phyloP scores from a whole-genome alignment of 1,284 basidiomycete species.

The Melampsora americana region DNA sequence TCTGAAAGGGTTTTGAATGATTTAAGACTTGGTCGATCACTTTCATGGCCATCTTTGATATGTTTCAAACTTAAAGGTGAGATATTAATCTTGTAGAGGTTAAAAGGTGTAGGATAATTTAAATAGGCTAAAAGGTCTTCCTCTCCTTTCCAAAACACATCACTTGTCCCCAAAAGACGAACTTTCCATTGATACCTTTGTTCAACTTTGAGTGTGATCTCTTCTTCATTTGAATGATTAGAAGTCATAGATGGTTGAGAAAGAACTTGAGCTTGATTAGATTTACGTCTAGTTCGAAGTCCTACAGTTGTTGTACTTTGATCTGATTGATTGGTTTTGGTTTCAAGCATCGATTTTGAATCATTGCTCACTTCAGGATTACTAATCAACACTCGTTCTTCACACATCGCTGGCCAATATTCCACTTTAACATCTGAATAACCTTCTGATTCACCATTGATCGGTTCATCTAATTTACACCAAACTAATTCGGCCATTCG shows the following conservation, averaged over 20 bases:
- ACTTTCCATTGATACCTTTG: conserved; percentile 43
- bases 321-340: background rate
- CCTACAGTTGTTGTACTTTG: background rate
- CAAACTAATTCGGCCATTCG: conserved; percentile 70
- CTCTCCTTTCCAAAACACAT: conserved; percentile 44
- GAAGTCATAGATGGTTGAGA: background rate
- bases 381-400: conserved; percentile 9
- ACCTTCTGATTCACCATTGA: conserved; percentile 56
- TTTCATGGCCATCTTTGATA: conserved; percentile 40
- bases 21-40: conserved; percentile 24
- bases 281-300: background rate
- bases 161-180: conserved; percentile 29
- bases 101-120: conserved; percentile 2
- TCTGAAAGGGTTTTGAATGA: conserved; percentile 18
- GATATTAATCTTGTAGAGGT: conserved; percentile 44
- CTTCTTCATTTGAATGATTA: conserved; percentile 20
- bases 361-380: background rate
- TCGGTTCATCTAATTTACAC: conserved; percentile 63
- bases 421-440: conserved; percentile 58
- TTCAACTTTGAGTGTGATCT: conserved; percentile 37
- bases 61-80: conserved; percentile 23
- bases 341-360: background rate
- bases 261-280: background rate
- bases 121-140: conserved; percentile 18
- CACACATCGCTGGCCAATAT: conserved; percentile 70